Evolutionary conservation across 371 early-diverging fungal genomes (phyloP).

Genomic region (Paraphysoderma sedebokerense): DNA sequence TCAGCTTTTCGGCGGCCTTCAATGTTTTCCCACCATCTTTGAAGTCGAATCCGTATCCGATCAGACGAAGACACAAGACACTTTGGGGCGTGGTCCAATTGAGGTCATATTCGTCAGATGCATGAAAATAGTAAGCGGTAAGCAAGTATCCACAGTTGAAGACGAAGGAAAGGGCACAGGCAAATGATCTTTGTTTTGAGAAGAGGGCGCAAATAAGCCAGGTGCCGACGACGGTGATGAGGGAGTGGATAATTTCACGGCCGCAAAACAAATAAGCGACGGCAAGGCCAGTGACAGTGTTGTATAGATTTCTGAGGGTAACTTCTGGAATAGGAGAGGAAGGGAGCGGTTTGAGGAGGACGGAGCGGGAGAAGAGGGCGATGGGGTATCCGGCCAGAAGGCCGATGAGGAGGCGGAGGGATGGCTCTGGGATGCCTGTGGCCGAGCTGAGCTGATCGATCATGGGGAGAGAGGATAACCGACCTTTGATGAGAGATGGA

Average conservation of each 20-base stretch:
- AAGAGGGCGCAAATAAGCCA: slow-evolving; percentile 23
- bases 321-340: slow-evolving; percentile 13
- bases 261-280: slow-evolving; percentile 41
- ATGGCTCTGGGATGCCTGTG: slow-evolving; percentile 37
- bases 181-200: slow-evolving; percentile 17
- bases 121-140: slow-evolving; percentile 28
- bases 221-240: slow-evolving; percentile 30
- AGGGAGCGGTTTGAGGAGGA: slow-evolving; percentile 13
- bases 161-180: slow-evolving; percentile 21
- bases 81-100: slow-evolving; percentile 58
- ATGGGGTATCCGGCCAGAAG: slow-evolving; percentile 32
- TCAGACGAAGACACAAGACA: slow-evolving; percentile 47
- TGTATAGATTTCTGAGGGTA: slow-evolving; percentile 26
- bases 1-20: not conserved
- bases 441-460: slow-evolving; percentile 14
- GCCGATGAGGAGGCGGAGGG: slow-evolving; percentile 30
- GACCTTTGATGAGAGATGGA: too few relatives aligned
- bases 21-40: slow-evolving; percentile 29
- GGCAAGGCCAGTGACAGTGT: slow-evolving; percentile 25
- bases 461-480: not conserved
- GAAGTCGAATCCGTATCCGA: slow-evolving; percentile 49
- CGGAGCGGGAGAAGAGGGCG: slow-evolving; percentile 19
- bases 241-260: slow-evolving; percentile 31
- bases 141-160: slow-evolving; percentile 43
- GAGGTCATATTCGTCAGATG: slow-evolving; percentile 41